Evolutionary conservation across 2,329 filamentous ascomycete species (phyloP).

Genomic region (Juglanconis sp.): DNA sequence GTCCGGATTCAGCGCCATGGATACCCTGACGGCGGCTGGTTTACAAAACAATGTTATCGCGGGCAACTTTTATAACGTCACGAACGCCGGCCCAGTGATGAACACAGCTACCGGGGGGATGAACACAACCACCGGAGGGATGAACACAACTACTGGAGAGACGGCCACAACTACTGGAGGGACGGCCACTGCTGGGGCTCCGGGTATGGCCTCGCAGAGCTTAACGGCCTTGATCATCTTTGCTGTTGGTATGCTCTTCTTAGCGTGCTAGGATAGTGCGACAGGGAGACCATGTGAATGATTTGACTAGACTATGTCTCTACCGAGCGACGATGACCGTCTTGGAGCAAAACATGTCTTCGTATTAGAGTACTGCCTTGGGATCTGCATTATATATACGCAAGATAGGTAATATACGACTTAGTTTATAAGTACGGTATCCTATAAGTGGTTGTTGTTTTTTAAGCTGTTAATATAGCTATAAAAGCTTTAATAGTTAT

Average conservation of each 20-base stretch:
- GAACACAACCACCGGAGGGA: not conserved
- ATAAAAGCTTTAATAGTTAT: too few species aligned
- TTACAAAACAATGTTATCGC: slow-evolving; percentile 32
- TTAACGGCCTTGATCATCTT: not conserved
- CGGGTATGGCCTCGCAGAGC: not conserved
- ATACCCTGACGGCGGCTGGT: slow-evolving; percentile 29
- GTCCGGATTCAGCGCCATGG: slow-evolving; percentile 30
- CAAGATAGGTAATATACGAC: not conserved
- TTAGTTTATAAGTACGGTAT: not conserved
- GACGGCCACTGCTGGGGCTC: not conserved
- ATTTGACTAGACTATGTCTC: not conserved
- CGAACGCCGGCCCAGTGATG: slow-evolving; percentile 31
- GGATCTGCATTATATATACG: too few species aligned
- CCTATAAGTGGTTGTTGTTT: not conserved
- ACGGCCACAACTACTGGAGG: not conserved
- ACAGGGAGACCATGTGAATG: not conserved
- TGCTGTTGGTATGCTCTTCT: not conserved
- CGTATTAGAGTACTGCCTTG: too few species aligned
- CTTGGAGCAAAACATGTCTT: not conserved
- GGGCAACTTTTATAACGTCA: slow-evolving; percentile 37
- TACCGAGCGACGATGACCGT: not conserved
- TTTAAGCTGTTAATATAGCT: not conserved
- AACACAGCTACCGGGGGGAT: not conserved
- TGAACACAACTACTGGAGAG: not conserved
- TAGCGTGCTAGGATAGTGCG: not conserved